Percentiles rank a stretch among this genome's conserved stretches.
Evolutionary conservation across 169 alveolate genomes (phyloP).

Genomic region (Babesia sp.): DNA sequence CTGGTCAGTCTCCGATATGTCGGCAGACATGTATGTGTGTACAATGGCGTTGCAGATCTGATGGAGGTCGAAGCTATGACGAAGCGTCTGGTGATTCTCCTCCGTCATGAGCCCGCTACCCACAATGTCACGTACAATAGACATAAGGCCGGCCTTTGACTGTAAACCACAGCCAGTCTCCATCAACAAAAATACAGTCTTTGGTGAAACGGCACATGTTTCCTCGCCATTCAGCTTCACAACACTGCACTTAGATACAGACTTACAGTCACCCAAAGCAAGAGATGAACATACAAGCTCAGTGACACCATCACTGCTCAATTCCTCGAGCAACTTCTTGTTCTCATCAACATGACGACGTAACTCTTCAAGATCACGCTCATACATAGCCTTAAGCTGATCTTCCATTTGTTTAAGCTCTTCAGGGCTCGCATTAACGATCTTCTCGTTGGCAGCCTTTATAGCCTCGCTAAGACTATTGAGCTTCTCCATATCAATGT

Average conservation of each 20-base stretch:
- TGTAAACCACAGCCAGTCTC: constrained; percentile 68
- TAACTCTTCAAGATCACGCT: constrained; percentile 1
- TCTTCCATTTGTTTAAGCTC: constrained; percentile 43
- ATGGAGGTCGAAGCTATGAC: constrained; percentile 58
- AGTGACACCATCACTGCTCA: constrained; percentile 46
- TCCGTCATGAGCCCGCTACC: constrained; percentile 58
- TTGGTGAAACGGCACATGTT: constrained; percentile 66
- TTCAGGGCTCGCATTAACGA: constrained; percentile 35
- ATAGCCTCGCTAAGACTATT: constrained; percentile 11
- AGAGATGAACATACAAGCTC: constrained; percentile 45
- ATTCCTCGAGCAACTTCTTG: constrained; percentile 51
- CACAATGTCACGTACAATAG: constrained; percentile 61
- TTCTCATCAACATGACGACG: constrained; percentile 29
- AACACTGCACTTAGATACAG: constrained; percentile 60
- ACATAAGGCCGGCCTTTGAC: constrained; percentile 68
- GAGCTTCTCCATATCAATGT: constrained; percentile 36
- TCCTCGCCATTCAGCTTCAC: constrained; percentile 55
- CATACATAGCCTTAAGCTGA: constrained; percentile 21
- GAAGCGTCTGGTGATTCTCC: constrained; percentile 41
- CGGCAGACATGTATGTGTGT: constrained; percentile 65
- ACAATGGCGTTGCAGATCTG: constrained; percentile 65
- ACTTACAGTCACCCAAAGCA: constrained; percentile 33
- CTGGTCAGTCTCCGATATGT: constrained; percentile 38
- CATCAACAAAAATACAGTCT: constrained; percentile 59
- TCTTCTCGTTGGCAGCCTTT: constrained; percentile 9